A percentile compares a stretch with the other conserved stretches of the same genome.
phyloP scores from a whole-genome alignment of 2,329 filamentous ascomycete species.

The Hirsutella minnesotensis region DNA sequence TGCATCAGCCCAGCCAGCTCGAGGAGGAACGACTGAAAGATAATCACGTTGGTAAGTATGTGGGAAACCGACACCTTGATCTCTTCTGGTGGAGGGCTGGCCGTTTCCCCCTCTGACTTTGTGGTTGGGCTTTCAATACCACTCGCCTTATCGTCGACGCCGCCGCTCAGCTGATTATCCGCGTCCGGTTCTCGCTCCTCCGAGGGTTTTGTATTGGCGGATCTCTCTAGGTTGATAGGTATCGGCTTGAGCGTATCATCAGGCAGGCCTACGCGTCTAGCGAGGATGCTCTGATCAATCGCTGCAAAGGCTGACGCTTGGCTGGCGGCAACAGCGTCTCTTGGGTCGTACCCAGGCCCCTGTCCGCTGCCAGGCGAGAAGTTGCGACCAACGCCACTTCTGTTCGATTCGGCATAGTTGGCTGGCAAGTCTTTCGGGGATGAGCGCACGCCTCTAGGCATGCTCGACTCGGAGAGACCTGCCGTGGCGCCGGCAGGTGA shows the following conservation, averaged over 20 bases:
- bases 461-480: slow-evolving; percentile 12
- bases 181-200: slow-evolving; percentile 8
- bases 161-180: slow-evolving; percentile 6
- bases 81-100: slow-evolving; percentile 9
- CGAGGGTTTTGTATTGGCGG: slow-evolving; percentile 10
- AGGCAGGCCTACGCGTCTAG: slow-evolving; percentile 40
- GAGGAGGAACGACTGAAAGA: slow-evolving; percentile 69
- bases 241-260: slow-evolving; percentile 29
- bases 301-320: slow-evolving; percentile 51
- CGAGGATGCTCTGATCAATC: slow-evolving; percentile 50
- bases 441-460: slow-evolving; percentile 19
- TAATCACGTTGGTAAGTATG: slow-evolving; percentile 66
- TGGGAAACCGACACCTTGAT: slow-evolving; percentile 58
- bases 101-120: slow-evolving; percentile 6
- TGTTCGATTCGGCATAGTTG: slow-evolving; percentile 21
- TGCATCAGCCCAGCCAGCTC: slow-evolving; percentile 67
- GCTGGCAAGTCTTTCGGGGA: slow-evolving; percentile 31
- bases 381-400: slow-evolving; percentile 20
- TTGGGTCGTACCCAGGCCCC: slow-evolving; percentile 11
- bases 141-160: not conserved
- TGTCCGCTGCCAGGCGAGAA: slow-evolving; percentile 26
- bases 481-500: slow-evolving; percentile 13
- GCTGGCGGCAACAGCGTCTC: slow-evolving; percentile 26
- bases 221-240: slow-evolving; percentile 25
- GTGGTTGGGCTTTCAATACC: not conserved